These are phyloP conservation scores for Suillus spraguei DNA, from an alignment of 768 basidiomycete species.

Conservation along the genomic window DNA sequence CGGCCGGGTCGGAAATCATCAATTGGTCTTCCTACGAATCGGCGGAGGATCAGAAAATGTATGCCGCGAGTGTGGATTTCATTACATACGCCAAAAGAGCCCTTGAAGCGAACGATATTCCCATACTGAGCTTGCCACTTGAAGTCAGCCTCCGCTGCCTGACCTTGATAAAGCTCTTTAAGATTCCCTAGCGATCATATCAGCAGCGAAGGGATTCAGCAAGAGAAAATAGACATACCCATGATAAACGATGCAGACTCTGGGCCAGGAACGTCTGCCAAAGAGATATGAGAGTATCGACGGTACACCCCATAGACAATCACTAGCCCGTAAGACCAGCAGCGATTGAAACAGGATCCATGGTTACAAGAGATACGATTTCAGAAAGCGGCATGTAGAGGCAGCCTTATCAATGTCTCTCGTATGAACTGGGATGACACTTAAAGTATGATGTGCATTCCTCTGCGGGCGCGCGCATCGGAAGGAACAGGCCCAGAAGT, in stretches of 20 bases:
- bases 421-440: constrained; percentile 14
- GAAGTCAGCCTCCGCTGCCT: constrained; percentile 30
- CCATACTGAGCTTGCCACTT: constrained; percentile 35
- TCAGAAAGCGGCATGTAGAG: neutral
- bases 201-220: constrained; percentile 18
- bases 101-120: constrained; percentile 30
- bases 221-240: constrained; percentile 13
- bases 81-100: constrained; percentile 26
- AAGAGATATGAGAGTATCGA: constrained; percentile 8
- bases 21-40: constrained; percentile 44
- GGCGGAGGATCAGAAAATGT: constrained; percentile 16
- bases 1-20: constrained; percentile 51
- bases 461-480: constrained; percentile 5
- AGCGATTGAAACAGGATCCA: constrained; percentile 12
- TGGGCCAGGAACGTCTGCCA: constrained; percentile 24
- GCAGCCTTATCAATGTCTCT: constrained; percentile 10
- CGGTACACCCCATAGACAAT: constrained; percentile 13
- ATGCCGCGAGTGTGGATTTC: neutral
- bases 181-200: constrained; percentile 28
- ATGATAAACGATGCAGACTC: constrained; percentile 25
- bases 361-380: constrained; percentile 10
- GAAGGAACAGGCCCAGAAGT: constrained; percentile 4
- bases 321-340: constrained; percentile 13
- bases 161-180: constrained; percentile 29
- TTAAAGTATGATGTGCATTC: constrained; percentile 1